Conservation (phyloP, 345 rosid species). For the Arabis alpina region DNA sequence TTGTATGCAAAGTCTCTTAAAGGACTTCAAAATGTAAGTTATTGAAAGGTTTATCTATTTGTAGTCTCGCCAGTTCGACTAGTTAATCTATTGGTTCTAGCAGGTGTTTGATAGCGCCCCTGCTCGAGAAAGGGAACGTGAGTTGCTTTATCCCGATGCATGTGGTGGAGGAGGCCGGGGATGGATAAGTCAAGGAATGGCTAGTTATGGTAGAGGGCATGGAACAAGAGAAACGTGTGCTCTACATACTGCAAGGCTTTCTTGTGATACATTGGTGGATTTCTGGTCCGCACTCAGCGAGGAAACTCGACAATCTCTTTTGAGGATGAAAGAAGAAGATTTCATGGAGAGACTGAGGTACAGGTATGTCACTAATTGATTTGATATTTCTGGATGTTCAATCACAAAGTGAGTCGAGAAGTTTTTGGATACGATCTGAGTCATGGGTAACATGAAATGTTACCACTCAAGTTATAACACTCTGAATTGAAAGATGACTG, state of each 20-base stretch:
- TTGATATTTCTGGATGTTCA: slow-evolving; percentile 8
- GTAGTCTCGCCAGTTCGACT: slow-evolving; percentile 27
- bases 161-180: slow-evolving; percentile 99
- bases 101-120: slow-evolving; percentile 97
- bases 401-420: neutral
- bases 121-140: slow-evolving; percentile 92
- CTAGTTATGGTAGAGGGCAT: slow-evolving; percentile 88
- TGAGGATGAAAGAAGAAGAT: slow-evolving; percentile 99
- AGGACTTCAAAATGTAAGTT: slow-evolving; percentile 82
- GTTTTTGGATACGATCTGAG: slow-evolving; percentile 29
- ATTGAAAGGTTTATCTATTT: neutral
- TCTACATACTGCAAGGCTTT: slow-evolving; percentile 93
- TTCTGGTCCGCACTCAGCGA: slow-evolving; percentile 95
- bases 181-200: slow-evolving; percentile 95
- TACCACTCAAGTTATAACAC: neutral
- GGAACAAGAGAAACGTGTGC: slow-evolving; percentile 98
- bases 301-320: slow-evolving; percentile 83
- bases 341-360: slow-evolving; percentile 94
- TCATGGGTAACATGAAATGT: slow-evolving; percentile 17
- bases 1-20: slow-evolving; percentile 73
- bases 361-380: slow-evolving; percentile 64
- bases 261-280: slow-evolving; percentile 93
- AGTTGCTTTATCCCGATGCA: slow-evolving; percentile 96
- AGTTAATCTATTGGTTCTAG: slow-evolving; percentile 47
- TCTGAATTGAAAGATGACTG: slow-evolving; percentile 6